Evolutionary conservation across 2,329 filamentous ascomycete species (phyloP).

Genomic region (Aspergillus felis): DNA sequence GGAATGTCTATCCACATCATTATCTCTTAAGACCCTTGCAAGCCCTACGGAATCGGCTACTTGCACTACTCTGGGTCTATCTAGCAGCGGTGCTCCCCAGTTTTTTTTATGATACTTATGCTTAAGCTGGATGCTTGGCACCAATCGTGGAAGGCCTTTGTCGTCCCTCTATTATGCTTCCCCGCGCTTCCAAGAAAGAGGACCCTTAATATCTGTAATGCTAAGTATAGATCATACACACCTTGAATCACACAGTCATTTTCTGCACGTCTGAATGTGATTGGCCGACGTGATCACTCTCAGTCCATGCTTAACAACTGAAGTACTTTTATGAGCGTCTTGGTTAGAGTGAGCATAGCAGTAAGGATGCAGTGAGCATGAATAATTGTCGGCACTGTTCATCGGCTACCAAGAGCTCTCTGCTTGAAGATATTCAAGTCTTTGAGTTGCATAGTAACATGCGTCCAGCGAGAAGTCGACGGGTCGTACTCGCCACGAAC

Average conservation of each 20-base stretch:
- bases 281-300: neutral
- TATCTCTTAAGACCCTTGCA: neutral
- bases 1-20: neutral
- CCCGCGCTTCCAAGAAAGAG: neutral
- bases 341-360: neutral
- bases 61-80: neutral
- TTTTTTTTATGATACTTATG: neutral
- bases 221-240: neutral
- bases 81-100: neutral
- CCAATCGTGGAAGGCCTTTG: neutral
- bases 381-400: neutral
- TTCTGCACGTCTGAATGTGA: neutral
- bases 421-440: slow-evolving; percentile 29
- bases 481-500: slow-evolving; percentile 36
- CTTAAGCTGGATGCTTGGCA: neutral
- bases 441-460: slow-evolving; percentile 27
- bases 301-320: neutral
- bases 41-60: neutral
- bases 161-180: neutral
- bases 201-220: neutral
- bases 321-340: neutral
- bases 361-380: no score
- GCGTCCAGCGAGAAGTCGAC: slow-evolving; percentile 24
- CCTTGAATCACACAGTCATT: neutral
- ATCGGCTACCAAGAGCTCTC: slow-evolving; percentile 20